Evolutionary conservation across 352 stramenopile species (phyloP), one percentile per base, ranked within the genome.

Genomic region (Blastocystis sp.): DNA sequence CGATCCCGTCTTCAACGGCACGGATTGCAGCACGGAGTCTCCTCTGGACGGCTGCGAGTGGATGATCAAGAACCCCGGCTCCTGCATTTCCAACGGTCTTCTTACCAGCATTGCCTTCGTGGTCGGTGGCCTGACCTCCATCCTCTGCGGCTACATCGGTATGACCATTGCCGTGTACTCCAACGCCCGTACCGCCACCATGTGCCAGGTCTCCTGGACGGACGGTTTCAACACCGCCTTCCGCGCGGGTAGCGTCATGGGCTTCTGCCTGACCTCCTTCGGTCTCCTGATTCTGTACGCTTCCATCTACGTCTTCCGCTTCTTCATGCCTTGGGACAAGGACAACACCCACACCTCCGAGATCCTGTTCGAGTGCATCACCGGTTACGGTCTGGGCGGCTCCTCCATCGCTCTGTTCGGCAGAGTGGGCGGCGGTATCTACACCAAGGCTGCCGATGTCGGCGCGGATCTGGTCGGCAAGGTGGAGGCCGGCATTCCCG

Each of bases 161-260:
- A 99, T 99, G 97, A 98, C 98, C 92, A 95, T 99, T 52, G 97
- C 97, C 40, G 96, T 98, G 23, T 98, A 97, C 92, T 95, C 96
- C 80, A 99, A 99, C 92, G 96, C 97, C 10, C 94, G 96, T 90
- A 99, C 96, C 71, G 98, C 96, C 62, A 93, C 98, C 66, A 96
- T 94, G 74, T 96, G 96, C 70, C 96, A 98, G 92, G 92, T 93
- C 60, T 95, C 95, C 90, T 98, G 95, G 94, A 96, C 93, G 38
- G 92, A 94, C 62, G 95, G 94, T 76, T 99, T 99, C 92, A 98
- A 99, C 93, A 97, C 94, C 78, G 96, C 95, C 74, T 98, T 98
- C 93, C 93, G 94, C 88, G 96, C 96, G 40, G 97, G 97, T 91
- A 95, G 94, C 89, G 97, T 99, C 88, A 99, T 99, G 97, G 96